Evolutionary conservation across 345 rosid genomes (phyloP).

Genomic region (Clarkia xantiana): DNA sequence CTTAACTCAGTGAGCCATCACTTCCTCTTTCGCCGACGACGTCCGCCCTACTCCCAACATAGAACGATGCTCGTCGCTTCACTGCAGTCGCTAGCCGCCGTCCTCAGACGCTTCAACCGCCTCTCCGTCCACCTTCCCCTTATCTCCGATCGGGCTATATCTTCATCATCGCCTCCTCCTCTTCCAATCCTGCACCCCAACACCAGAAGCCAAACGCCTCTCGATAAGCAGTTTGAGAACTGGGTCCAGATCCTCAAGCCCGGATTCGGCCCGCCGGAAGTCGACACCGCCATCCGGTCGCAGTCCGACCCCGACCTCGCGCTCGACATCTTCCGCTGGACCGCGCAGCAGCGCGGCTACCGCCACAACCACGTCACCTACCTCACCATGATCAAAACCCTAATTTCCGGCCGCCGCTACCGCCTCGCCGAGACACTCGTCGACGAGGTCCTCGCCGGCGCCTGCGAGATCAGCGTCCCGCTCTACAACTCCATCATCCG

Average conservation of each 20-base stretch:
- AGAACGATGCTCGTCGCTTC: background rate
- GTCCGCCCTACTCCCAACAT: too few species aligned
- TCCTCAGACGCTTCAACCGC: background rate
- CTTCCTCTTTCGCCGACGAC: background rate
- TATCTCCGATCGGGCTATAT: slow-evolving; percentile 11
- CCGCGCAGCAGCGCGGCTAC: slow-evolving; percentile 59
- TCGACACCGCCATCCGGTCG: slow-evolving; percentile 53
- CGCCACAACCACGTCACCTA: slow-evolving; percentile 52
- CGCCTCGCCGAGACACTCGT: slow-evolving; percentile 55
- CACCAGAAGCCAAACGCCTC: slow-evolving; percentile 47
- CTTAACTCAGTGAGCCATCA: too few species aligned
- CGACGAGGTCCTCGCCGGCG: slow-evolving; percentile 81
- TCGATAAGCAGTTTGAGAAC: slow-evolving; percentile 61
- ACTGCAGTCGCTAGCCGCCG: slow-evolving; percentile 9
- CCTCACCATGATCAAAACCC: slow-evolving; percentile 45
- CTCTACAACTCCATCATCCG: slow-evolving; percentile 56
- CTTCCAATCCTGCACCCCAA: slow-evolving; percentile 11
- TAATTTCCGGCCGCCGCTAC: slow-evolving; percentile 48
- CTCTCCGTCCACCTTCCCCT: slow-evolving; percentile 7
- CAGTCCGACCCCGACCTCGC: slow-evolving; percentile 90
- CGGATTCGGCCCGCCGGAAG: slow-evolving; percentile 62
- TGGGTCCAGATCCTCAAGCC: slow-evolving; percentile 74
- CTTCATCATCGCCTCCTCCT: slow-evolving; percentile 11
- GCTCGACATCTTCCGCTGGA: slow-evolving; percentile 87
- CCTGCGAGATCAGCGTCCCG: slow-evolving; percentile 55